Base-by-base conservation (phyloP, 176 grass and related monocot species). In the Rhynchospora tenuis region DNA sequence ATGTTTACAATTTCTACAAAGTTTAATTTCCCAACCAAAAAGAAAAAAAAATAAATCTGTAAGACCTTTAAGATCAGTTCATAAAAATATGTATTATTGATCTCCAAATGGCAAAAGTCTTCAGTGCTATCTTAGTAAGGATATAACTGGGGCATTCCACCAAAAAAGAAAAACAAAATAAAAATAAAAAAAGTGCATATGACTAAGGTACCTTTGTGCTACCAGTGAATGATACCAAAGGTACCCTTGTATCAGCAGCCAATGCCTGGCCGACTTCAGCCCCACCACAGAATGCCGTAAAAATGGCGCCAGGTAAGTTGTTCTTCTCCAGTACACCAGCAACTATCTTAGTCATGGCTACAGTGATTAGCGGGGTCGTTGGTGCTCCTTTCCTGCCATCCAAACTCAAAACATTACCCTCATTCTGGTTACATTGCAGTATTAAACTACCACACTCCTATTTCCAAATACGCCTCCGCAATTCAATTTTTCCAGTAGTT, bases 381-480 rank as follows among this genome's bases (percentile, higher is more conserved):
- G 96, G 96, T 65, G 96, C 93, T 86, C 96, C 96, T 91, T 99
- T 99, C 96, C 96, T 95, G 81, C 16, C 79, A 67, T 70, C n/a
- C 52, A 50, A 64, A 67, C 22, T 65, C 45, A 67, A 82, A 51
- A 82, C 52, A 82, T 67, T 52, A 65, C 46, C 16, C 38, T 82
- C 46, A 20, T 81, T 29, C 42, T 59, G 29, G 19, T 81, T n/a
- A 38, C 13, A 28, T 8, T 56, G 23, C 11, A 78, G 31, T 56
- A 79, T 27, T 45, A 81, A 29, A 70, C 15, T 70, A 28, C 66
- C 33, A 70, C 33, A 44, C 27, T 70, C 29, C 33, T 70, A 44
- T n/a, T 44, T 67, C 43, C 66, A 70, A 4, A 20, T 17, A 44
- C 33, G 17, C 66, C 15, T 70, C 38, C 33, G 20, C 19, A 45